Percentiles rank a stretch among this genome's conserved stretches.
phyloP scores from a whole-genome alignment of 805 yeast species.

The Ogataea saltuana region DNA sequence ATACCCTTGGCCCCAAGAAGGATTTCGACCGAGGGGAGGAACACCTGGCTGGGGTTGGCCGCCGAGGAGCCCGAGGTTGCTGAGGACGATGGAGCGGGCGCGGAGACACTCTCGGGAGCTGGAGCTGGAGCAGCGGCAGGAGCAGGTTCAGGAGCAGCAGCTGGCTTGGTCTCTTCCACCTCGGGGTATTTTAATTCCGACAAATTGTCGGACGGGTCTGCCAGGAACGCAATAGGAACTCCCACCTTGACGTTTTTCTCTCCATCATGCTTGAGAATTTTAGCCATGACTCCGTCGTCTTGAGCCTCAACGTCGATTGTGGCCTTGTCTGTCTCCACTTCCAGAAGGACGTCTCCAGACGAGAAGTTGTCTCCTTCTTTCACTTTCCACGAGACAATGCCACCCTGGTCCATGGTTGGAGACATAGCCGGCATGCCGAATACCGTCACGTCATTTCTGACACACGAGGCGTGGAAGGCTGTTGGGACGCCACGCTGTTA shows the following conservation, averaged over 20 bases:
- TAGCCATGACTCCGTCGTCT: slow-evolving; percentile 89
- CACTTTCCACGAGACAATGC: slow-evolving; percentile 85
- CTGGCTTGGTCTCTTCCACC: slow-evolving; percentile 33
- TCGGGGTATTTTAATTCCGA: slow-evolving; percentile 60
- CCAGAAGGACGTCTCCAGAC: slow-evolving; percentile 81
- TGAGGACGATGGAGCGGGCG: slow-evolving; percentile 16
- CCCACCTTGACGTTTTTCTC: slow-evolving; percentile 80
- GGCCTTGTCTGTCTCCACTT: slow-evolving; percentile 87
- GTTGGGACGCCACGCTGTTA: slow-evolving; percentile 2
- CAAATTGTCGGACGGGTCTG: slow-evolving; percentile 86
- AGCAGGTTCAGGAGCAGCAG: slow-evolving; percentile 24
- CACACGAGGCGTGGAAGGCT: slow-evolving; percentile 36
- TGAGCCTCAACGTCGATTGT: slow-evolving; percentile 83
- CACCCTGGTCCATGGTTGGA: slow-evolving; percentile 97
- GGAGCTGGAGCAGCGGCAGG: slow-evolving; percentile 27
- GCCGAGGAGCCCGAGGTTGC: slow-evolving; percentile 29
- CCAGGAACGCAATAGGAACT: slow-evolving; percentile 82
- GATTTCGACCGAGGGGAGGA: slow-evolving; percentile 77
- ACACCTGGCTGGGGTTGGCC: slow-evolving; percentile 67
- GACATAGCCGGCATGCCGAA: slow-evolving; percentile 99
- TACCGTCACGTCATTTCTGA: slow-evolving; percentile 40
- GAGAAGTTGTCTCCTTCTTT: slow-evolving; percentile 71
- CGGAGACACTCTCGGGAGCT: not conserved
- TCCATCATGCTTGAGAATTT: slow-evolving; percentile 72
- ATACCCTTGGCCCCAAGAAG: slow-evolving; percentile 63